These are phyloP conservation scores for Penicillium atrosanguineum DNA, from an alignment of 495 filamentous ascomycete genomes.

Conservation along the genomic window DNA sequence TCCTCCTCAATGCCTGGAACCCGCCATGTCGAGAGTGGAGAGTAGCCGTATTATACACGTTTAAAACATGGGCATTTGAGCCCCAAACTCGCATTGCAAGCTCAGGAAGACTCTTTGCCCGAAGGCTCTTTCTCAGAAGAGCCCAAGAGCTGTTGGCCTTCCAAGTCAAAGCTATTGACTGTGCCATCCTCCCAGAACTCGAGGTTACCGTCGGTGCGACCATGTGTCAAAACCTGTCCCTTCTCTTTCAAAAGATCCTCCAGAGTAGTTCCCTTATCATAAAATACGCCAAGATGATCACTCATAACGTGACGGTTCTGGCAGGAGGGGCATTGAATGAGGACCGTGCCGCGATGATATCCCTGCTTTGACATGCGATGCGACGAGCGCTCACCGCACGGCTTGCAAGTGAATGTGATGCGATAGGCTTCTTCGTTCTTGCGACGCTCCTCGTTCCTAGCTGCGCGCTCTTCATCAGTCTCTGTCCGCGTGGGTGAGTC, in stretches of 20 bases:
- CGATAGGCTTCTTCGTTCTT: constrained; percentile 69
- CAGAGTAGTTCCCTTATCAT: constrained; percentile 36
- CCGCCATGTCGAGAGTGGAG: constrained; percentile 31
- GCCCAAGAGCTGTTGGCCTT: constrained; percentile 9
- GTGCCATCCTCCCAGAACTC: constrained; percentile 69
- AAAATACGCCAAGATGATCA: constrained; percentile 70
- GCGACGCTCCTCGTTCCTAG: constrained; percentile 32
- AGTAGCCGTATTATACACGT: constrained; percentile 13
- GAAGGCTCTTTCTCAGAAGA: constrained; percentile 2
- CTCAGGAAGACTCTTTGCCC: background rate
- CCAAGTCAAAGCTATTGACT: constrained; percentile 21
- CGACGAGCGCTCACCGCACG: constrained; percentile 69
- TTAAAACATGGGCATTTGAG: background rate
- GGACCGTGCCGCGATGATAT: constrained; percentile 82
- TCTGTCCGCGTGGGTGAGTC: constrained; percentile 16
- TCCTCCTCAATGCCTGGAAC: constrained; percentile 24
- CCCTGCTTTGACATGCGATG: constrained; percentile 87
- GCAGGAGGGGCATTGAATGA: constrained; percentile 84
- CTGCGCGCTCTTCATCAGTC: constrained; percentile 29
- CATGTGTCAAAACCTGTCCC: constrained; percentile 32
- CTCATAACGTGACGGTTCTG: constrained; percentile 84
- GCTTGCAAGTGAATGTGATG: constrained; percentile 88
- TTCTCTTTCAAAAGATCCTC: constrained; percentile 37
- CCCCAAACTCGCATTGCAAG: background rate
- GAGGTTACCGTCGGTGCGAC: constrained; percentile 52